A percentile compares a stretch with the other conserved stretches of the same genome.
These are phyloP conservation scores for Hyphodiscus hymeniophilus DNA, from an alignment of 495 filamentous ascomycete genomes.

Conservation along the genomic window DNA sequence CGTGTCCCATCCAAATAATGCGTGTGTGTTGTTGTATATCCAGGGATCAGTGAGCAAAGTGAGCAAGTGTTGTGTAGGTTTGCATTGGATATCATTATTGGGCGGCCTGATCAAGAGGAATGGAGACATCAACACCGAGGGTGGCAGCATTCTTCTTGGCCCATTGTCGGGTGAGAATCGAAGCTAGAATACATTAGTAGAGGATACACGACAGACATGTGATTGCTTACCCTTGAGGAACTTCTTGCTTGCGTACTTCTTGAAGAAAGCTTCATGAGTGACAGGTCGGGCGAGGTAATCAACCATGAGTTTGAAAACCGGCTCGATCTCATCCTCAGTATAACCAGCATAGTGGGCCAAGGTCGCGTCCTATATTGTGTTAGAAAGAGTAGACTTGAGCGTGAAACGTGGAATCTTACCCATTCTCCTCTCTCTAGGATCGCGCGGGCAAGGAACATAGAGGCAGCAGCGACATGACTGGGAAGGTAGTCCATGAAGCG, in stretches of 20 bases:
- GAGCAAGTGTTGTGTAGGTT: constrained; percentile 19
- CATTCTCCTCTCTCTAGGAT: constrained; percentile 85
- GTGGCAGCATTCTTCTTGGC: constrained; percentile 63
- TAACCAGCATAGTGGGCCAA: constrained; percentile 93
- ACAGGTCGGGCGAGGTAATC: constrained; percentile 88
- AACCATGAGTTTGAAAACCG: constrained; percentile 88
- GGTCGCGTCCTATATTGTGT: constrained; percentile 52
- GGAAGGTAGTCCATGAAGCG: constrained; percentile 81
- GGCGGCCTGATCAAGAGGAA: constrained; percentile 17
- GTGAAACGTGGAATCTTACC: constrained; percentile 49
- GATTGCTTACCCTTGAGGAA: constrained; percentile 76
- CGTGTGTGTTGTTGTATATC: constrained; percentile 14
- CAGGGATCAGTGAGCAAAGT: constrained; percentile 17
- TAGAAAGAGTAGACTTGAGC: constrained; percentile 9
- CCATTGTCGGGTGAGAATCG: constrained; percentile 86
- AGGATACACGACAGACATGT: not conserved
- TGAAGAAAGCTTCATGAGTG: constrained; percentile 93
- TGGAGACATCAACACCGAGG: constrained; percentile 31
- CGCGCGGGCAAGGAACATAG: constrained; percentile 90
- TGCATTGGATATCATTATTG: constrained; percentile 14
- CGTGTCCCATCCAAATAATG: constrained; percentile 27
- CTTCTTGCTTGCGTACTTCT: constrained; percentile 98
- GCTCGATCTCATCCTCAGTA: constrained; percentile 81
- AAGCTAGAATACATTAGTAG: constrained; percentile 48
- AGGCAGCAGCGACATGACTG: constrained; percentile 80